These are phyloP conservation scores for Pythium apleroticum DNA, from an alignment of 352 stramenopile genomes.

Conservation along the genomic window DNA sequence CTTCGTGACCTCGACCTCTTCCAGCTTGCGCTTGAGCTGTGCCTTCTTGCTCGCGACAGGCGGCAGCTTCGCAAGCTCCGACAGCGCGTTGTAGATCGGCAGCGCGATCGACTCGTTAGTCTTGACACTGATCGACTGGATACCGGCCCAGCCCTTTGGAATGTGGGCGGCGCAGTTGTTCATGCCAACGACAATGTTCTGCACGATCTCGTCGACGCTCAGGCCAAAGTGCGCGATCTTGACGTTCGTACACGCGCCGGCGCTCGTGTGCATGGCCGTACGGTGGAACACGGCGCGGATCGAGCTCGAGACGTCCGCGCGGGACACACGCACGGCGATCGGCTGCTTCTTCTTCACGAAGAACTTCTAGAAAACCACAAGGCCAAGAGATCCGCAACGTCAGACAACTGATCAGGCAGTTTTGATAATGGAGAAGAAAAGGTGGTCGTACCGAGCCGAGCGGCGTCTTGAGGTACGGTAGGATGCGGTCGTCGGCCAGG, in stretches of 20 bases:
- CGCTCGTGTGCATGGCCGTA: conserved; percentile 86
- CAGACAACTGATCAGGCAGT: too few relatives aligned
- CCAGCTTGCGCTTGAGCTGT: conserved; percentile 67
- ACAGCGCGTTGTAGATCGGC: conserved; percentile 89
- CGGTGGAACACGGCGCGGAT: conserved; percentile 49
- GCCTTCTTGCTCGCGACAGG: conserved; percentile 47
- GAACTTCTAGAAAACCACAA: conserved; percentile 39
- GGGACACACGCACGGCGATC: conserved; percentile 69
- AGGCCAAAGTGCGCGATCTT: conserved; percentile 77
- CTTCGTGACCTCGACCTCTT: conserved; percentile 40
- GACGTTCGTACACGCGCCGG: conserved; percentile 89
- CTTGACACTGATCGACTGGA: conserved; percentile 92
- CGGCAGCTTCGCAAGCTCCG: conserved; percentile 61
- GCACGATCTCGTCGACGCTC: conserved; percentile 61
- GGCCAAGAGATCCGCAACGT: too few relatives aligned
- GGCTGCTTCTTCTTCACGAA: conserved; percentile 84
- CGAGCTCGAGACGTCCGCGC: conserved; percentile 49
- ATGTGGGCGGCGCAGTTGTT: conserved; percentile 78
- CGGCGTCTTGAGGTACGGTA: conserved; percentile 68
- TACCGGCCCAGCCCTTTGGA: conserved; percentile 88
- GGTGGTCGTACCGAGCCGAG: conserved; percentile 48
- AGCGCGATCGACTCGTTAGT: conserved; percentile 85
- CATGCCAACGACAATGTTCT: conserved; percentile 75
- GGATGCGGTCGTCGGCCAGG: conserved; percentile 72
- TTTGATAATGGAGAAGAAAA: too few relatives aligned